Evolutionary conservation across 352 stramenopile species (phyloP), one percentile per base, ranked within the genome.

Genomic region (Thraustochytrium sp.): DNA sequence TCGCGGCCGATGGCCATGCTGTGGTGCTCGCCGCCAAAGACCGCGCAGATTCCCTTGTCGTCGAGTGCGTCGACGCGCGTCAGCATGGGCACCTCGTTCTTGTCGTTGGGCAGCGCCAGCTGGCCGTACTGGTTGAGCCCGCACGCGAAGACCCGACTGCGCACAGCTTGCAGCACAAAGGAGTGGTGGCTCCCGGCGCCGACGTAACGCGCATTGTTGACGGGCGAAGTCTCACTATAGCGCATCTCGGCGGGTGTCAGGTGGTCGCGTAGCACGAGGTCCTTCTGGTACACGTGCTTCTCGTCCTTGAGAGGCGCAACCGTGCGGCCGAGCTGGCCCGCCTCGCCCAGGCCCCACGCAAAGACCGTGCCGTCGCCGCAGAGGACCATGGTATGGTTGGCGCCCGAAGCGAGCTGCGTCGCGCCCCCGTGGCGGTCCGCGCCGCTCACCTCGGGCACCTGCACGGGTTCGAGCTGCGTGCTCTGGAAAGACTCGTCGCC

Each of bases 261-360:
- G 16, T 84, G 75, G 37, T 73, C 55, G 11, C 44, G 4, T 9
- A 38, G 34, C 2, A 84, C 59, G 18, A 84, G 23, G 23, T 84
- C 75, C 51, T 84, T 84, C 23, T 56, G 75, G 49, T 84, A 84
- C 37, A 76, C 40, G 31, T 54, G 29, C 23, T 83, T 56, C 34
- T 56, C 36, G 40, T 84, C 75, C 49, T 84, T 84, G 16, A 84
- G 75, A 13, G 34, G 34, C 36, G 34, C 29, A 2, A 84, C 75
- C n/a, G 21, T 82, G 23, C 75, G 75, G 21, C 78, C 89, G 40
- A 93, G 76, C 76, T 98, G 89, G 29, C 94, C 94, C 87, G 90
- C 93, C 85, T 97, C 91, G 51, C 92, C 93, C 21, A 98, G 82
- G 1, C 94, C 94, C 93, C 93, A 98, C 37, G 93, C 97, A 76